Conservation (phyloP, 176 grass and related monocot genomes). For the Chrysopogon serrulatus region DNA sequence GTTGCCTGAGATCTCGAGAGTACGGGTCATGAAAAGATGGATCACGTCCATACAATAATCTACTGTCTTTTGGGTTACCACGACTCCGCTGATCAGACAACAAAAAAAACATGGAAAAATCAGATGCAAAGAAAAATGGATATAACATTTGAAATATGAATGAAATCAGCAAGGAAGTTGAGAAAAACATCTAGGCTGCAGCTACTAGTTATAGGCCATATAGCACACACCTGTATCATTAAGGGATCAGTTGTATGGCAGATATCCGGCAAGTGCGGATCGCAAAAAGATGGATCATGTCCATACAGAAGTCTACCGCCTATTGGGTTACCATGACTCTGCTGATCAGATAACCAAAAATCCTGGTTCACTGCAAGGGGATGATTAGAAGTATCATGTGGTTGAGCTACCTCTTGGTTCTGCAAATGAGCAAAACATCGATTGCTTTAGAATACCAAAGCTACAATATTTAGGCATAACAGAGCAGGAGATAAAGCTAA, state of each 20-base stretch:
- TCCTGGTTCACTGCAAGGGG: conserved; percentile 39
- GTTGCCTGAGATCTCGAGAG: conserved; percentile 29
- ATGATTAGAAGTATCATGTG: conserved; percentile 23
- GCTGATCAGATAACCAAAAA: conserved; percentile 38
- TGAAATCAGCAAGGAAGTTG: background rate
- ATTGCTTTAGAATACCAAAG: conserved; percentile 5
- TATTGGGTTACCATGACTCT: conserved; percentile 13
- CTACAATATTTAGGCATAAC: background rate
- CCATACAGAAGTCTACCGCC: conserved; percentile 39
- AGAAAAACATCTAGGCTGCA: background rate
- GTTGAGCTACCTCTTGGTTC: conserved; percentile 17
- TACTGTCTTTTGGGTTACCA: background rate
- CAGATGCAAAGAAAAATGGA: background rate
- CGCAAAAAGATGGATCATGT: conserved; percentile 34
- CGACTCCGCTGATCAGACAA: background rate
- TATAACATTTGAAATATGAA: background rate
- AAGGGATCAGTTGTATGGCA: background rate
- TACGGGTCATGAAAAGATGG: conserved; percentile 4
- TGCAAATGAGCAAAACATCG: conserved; percentile 20
- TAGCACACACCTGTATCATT: background rate
- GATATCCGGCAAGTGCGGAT: conserved; percentile 30
- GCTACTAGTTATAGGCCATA: background rate
- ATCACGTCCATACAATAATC: background rate
- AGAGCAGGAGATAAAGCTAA: background rate
- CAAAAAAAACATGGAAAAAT: background rate